Conservation (phyloP, 257 asterid species). For the Lantana camara region DNA sequence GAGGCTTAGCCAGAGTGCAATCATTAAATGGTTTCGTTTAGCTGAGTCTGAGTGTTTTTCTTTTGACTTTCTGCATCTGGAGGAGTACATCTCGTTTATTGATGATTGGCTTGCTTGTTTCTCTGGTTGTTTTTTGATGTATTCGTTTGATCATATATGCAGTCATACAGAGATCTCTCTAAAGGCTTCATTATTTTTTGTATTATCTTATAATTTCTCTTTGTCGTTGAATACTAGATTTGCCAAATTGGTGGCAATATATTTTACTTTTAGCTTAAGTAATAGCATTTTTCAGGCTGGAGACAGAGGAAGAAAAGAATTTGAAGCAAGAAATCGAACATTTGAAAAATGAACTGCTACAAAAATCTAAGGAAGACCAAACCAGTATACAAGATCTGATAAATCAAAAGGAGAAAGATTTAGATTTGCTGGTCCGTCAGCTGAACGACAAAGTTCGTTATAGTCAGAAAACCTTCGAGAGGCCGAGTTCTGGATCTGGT, state of each 20-base stretch:
- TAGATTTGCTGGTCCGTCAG: constrained; percentile 59
- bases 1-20: background rate
- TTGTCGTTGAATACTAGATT: background rate
- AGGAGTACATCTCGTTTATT: background rate
- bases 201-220: background rate
- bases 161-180: background rate
- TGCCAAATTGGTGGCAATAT: background rate
- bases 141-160: background rate
- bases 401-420: constrained; percentile 49
- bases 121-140: background rate
- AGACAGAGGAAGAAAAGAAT: constrained; percentile 72
- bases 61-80: background rate
- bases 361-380: constrained; percentile 46
- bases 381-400: constrained; percentile 41
- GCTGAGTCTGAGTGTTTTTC: constrained; percentile 4
- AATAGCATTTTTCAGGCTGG: constrained; percentile 52
- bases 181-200: background rate
- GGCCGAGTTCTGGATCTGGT: constrained; percentile 62
- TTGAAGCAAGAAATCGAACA: constrained; percentile 67
- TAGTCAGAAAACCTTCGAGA: constrained; percentile 55
- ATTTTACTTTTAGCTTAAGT: background rate
- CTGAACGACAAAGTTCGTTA: constrained; percentile 75
- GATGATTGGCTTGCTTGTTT: background rate
- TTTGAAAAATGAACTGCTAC: constrained; percentile 46
- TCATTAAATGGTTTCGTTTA: background rate